Evolutionary conservation across 2,329 filamentous ascomycete genomes (phyloP), one percentile per base, ranked within the genome.

Genomic region (Neopestalotiopsis clavispora): DNA sequence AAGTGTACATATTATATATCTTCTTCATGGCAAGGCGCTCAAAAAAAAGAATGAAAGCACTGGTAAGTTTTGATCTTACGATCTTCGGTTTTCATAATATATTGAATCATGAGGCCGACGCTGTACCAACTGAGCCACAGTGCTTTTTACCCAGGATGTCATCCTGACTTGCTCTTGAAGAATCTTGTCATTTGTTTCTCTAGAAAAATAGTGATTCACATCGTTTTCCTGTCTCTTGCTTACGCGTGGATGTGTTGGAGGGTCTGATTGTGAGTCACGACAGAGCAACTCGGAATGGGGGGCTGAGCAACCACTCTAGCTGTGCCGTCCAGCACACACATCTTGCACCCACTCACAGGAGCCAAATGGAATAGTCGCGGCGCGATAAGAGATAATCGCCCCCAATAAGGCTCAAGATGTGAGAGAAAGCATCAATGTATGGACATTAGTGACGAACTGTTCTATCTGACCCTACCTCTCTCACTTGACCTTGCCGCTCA

Each of bases 31-130:
- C n/a, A 4, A 9, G 45, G 7, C 45, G 4, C 1, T 9, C 2
- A 9, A 23, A 23, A 23, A 23, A 52, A 23, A 3, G n/a, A n/a
- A 52, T 52, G 20, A 49, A 60, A 59, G 58, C 56, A 45, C 34
- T 7, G 42, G 32, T 12, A 61, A 45, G 65, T 66, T 66, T 57
- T 23, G 64, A 56, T 62, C 59, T 40, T 42, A 40, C 32, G 59
- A n/a, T 32, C 59, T 62, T 34, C 59, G 32, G 59, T n/a, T 38
- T 20, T 34, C 34, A 62, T 5, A 20, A 20, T 12, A n/a, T 34
- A 13, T 42, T 62, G 28, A 1, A 12, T 20, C 40, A 62, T 62
- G 59, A 62, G 59, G 17, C 59, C 32, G 34, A 34, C 32, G 59
- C 59, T 62, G 12, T 62, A 9, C 32, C 59, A 38, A 34, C 59